Conservation (phyloP, 805 yeast species). For the Yueomyces sinensis region DNA sequence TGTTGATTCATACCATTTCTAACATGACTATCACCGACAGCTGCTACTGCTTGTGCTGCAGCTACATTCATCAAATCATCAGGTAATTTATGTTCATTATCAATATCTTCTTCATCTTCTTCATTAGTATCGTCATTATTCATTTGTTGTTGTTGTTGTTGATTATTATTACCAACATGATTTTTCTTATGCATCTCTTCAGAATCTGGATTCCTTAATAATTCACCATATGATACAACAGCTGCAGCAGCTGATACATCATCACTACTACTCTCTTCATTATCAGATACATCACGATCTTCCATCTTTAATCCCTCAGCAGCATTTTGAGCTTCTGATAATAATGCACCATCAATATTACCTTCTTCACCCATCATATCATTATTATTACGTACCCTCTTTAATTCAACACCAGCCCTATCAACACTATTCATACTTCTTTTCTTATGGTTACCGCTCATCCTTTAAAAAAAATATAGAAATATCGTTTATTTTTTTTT, state of each 20-base stretch:
- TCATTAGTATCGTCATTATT: constrained; percentile 2
- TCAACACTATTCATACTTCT: no score
- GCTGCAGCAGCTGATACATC: constrained; percentile 18
- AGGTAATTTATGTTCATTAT: neutral
- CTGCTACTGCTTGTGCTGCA: neutral
- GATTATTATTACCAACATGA: neutral
- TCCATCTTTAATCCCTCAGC: no score
- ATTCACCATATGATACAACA: constrained; percentile 15
- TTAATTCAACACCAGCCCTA: no score
- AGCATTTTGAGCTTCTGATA: constrained; percentile 3
- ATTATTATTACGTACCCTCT: constrained; percentile 5
- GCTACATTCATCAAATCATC: neutral
- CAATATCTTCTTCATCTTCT: constrained; percentile 3
- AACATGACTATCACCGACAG: neutral
- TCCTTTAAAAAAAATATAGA: no score
- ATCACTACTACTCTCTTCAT: constrained; percentile 5
- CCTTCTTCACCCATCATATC: constrained; percentile 8
- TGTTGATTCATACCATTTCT: no score
- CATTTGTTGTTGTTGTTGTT: neutral
- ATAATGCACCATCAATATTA: constrained; percentile 21
- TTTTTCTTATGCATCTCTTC: constrained; percentile 1
- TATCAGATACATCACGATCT: constrained; percentile 1
- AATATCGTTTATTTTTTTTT: no score
- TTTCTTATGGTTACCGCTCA: no score
- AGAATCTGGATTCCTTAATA: constrained; percentile 6